Evolutionary conservation across 768 basidiomycete genomes (phyloP), one percentile per base, ranked within the genome.

Genomic region (Dacryopinax primogenitus): DNA sequence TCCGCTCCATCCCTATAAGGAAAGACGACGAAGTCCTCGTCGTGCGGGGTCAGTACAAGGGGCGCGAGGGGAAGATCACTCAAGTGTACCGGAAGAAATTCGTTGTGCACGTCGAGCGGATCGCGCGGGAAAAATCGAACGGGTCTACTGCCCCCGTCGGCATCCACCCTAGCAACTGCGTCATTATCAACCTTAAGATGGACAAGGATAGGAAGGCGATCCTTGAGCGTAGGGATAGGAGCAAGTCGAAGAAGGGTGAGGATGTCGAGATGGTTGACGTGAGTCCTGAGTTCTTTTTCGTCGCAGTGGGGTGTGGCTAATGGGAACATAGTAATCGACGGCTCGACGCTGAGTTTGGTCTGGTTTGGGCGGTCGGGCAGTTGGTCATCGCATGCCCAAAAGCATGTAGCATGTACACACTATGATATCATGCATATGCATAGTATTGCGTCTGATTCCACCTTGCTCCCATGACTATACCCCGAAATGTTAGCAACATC

Each of bases 1-100:
- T 85, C 70, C 93, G 93, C 70, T 91, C 94, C 66, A 79, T 97
- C 67, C 92, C 96, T 65, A 85, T 98, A 73, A 89, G 96, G 74
- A 97, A 97, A 77, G 95, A 97, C 72, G 95, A 99, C 76, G 95
- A 98, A 79, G 95, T 98, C 69, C 82, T 88, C 74, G 92, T 99
- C 72, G 90, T 97, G 67, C 84, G 95, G 69, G 95, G 95, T 65
- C 94, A 95, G 77, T 93, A 96, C 85, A 96, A 96, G 83, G 95
- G 96, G 63, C 85, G 93, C 74, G 95, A 99, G 82, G 95, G 95
- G 73, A 97, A 97, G 81, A 86, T 99, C 68, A 91, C 90, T 67
- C 77, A 78, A 74, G 94, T 97, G 69, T 95, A 94, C 84, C 89
- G 94, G 77, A 95, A 95, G 86, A 94, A 95, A 78, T 98, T 91